These are phyloP conservation scores for Alternaria arborescens DNA, from an alignment of 2,329 filamentous ascomycete species.

Conservation along the genomic window DNA sequence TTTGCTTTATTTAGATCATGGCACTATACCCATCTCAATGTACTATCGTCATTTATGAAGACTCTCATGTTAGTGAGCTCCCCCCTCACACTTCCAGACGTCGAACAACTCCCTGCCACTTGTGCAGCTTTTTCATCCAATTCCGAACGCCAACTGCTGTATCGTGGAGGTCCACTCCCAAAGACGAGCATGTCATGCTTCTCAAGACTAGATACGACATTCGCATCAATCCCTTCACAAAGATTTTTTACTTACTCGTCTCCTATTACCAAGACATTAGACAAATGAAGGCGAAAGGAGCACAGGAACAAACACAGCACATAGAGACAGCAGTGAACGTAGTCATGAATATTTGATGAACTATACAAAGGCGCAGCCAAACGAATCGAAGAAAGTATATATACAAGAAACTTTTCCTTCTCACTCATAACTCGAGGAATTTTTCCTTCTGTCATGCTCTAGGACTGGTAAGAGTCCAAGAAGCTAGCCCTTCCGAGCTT, in stretches of 20 bases:
- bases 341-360: background rate
- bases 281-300: background rate
- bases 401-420: constrained; percentile 6
- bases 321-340: background rate
- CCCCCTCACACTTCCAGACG: background rate
- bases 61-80: background rate
- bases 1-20: constrained; percentile 9
- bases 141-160: background rate
- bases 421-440: background rate
- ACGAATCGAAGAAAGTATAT: constrained; percentile 1
- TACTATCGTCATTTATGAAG: background rate
- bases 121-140: background rate
- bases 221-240: background rate
- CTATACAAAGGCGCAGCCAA: constrained; percentile 10
- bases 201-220: background rate
- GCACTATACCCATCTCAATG: constrained; percentile 20
- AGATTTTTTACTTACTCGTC: background rate
- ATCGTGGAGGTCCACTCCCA: background rate
- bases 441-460: background rate
- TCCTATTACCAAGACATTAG: background rate
- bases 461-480: background rate
- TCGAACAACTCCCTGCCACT: background rate
- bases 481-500: constrained; percentile 4
- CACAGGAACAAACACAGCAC: background rate
- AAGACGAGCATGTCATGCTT: background rate